phyloP scores from a whole-genome alignment of 225 moss, liverwort and hornwort genomes.

The Polytrichum formosum region DNA sequence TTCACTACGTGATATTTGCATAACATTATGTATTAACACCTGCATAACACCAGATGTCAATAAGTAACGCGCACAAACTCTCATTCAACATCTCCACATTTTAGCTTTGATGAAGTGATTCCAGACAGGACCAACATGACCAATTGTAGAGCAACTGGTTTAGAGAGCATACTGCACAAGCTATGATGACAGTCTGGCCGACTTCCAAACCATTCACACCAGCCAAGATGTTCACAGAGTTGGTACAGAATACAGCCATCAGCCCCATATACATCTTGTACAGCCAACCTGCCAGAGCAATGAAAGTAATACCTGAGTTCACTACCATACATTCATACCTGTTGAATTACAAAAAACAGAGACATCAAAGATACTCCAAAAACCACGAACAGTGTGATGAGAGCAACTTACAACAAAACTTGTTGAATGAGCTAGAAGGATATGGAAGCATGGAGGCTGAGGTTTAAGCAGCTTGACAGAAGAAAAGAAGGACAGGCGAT shows the following conservation, averaged over 20 bases:
- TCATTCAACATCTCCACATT: too few species aligned
- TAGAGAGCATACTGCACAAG: slow-evolving; percentile 68
- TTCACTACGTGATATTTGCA: slow-evolving; percentile 59
- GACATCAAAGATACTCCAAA: too few species aligned
- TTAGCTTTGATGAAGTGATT: too few species aligned
- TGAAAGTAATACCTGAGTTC: background rate
- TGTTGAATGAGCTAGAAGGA: too few species aligned
- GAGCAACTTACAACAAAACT: too few species aligned
- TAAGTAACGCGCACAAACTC: background rate
- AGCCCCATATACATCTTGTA: slow-evolving; percentile 95
- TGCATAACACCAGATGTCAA: slow-evolving; percentile 26
- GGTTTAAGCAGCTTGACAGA: background rate
- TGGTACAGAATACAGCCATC: slow-evolving; percentile 94
- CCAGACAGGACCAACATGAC: too few species aligned
- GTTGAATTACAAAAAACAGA: too few species aligned
- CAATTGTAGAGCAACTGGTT: too few species aligned
- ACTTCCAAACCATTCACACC: slow-evolving; percentile 98
- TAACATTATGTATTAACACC: slow-evolving; percentile 80
- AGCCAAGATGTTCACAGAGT: slow-evolving; percentile 93
- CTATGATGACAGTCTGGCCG: slow-evolving; percentile 87
- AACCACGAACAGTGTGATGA: too few species aligned
- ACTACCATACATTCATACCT: too few species aligned
- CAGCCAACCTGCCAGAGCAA: slow-evolving; percentile 50
- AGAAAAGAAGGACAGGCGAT: background rate
- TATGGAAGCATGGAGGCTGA: too few species aligned